These are phyloP conservation scores for Blastocystis sp. DNA, from an alignment of 352 stramenopile species.

Conservation along the genomic window DNA sequence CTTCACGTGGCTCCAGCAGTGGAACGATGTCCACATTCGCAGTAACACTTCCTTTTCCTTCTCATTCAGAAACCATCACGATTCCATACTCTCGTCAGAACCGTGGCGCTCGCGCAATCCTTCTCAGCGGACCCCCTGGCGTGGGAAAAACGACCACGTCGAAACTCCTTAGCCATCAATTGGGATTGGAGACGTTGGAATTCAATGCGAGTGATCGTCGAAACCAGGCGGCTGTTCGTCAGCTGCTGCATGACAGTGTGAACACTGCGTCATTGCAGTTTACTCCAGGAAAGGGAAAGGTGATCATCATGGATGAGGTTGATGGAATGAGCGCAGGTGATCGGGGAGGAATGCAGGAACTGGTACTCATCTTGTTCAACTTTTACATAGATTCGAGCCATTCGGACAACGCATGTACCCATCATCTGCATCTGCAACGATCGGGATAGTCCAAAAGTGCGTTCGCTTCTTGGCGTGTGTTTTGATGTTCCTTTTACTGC, in stretches of 20 bases:
- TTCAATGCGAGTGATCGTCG: conserved; percentile 93
- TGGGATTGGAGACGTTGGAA: conserved; percentile 81
- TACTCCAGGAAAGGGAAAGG: no score
- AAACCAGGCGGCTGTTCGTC: conserved; percentile 85
- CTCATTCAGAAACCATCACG: neutral
- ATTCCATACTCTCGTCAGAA: conserved; percentile 66
- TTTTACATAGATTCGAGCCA: conserved; percentile 78
- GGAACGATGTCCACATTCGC: conserved; percentile 60
- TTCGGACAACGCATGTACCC: conserved; percentile 91
- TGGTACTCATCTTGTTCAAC: conserved; percentile 61
- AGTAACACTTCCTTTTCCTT: neutral
- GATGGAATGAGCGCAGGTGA: conserved; percentile 94
- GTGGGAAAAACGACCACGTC: conserved; percentile 86
- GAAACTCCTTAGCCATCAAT: conserved; percentile 76
- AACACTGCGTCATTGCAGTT: neutral
- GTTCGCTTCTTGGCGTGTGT: conserved; percentile 87
- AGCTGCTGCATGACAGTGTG: conserved; percentile 73
- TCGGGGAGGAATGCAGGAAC: conserved; percentile 83
- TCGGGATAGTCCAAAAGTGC: conserved; percentile 82
- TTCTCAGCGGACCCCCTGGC: conserved; percentile 83
- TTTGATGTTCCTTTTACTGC: conserved; percentile 85
- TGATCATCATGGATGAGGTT: conserved; percentile 91
- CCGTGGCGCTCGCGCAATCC: conserved; percentile 77
- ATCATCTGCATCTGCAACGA: conserved; percentile 99
- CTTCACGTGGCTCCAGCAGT: conserved; percentile 59